Evolutionary conservation across 129 eudicot genomes (phyloP).

Genomic region (Glebionis coronaria): DNA sequence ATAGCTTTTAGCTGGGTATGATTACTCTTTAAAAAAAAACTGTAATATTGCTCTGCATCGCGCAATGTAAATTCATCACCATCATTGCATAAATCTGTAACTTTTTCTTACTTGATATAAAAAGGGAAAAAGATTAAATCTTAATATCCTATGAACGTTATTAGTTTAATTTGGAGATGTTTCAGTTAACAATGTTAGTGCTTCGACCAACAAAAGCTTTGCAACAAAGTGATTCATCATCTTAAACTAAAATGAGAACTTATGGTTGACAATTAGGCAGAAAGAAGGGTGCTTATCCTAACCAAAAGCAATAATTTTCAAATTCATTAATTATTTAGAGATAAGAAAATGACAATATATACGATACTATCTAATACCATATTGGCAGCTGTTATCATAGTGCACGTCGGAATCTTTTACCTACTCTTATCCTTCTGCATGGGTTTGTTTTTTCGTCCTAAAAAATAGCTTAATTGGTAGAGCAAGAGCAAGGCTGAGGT

Average conservation of each 20-base stretch:
- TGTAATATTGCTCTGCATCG: slow-evolving; percentile 15
- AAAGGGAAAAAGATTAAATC: slow-evolving; percentile 3
- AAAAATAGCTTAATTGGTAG: no score
- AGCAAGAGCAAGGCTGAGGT: no score
- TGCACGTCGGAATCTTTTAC: slow-evolving; percentile 3
- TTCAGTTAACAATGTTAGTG: background rate
- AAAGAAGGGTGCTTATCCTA: background rate
- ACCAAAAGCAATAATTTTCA: background rate
- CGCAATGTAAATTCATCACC: slow-evolving; percentile 24
- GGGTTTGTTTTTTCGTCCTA: background rate
- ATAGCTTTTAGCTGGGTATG: slow-evolving; percentile 58
- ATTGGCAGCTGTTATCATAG: background rate
- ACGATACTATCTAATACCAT: background rate
- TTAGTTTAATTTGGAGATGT: background rate
- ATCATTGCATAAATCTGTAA: slow-evolving; percentile 6
- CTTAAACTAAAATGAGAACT: background rate
- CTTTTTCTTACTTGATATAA: background rate
- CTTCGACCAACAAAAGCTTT: slow-evolving; percentile 1
- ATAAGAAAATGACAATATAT: background rate
- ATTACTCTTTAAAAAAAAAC: slow-evolving; percentile 9
- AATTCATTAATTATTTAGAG: background rate
- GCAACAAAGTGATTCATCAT: slow-evolving; percentile 10
- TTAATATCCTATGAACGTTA: background rate
- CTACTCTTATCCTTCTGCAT: background rate
- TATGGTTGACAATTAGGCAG: background rate